Base-by-base conservation (phyloP, 148 eudicot genomes). In the Diospyros kaki region DNA sequence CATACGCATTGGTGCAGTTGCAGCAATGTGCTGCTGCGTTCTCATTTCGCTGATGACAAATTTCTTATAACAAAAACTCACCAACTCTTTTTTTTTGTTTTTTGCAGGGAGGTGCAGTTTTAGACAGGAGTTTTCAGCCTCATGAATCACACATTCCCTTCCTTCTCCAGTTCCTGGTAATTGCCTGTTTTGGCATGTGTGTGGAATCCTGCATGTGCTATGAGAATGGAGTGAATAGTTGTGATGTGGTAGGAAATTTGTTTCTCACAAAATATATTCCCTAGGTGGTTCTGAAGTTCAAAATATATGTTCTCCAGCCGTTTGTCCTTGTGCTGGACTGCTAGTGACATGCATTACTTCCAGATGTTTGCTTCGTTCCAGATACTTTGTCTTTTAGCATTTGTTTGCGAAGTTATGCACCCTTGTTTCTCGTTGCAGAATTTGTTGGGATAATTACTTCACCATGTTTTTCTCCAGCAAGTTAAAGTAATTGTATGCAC, bases 61-160 rank as follows among this genome's bases (percentile, higher is more conserved):
- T 50, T 4, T 73, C 5, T 62, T 68, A 64, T 69, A 44, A 58
- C 58, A 4, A 28, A 11, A 61, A 53, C 54, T 52, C 42, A 10
- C 50, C 53, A 52, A 70, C 42, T 42, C 72, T 62, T 71, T 59
- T 70, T 84, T 68, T 81, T 42, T 69, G 58, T 71, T 59, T 70
- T 84, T 68, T 81, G 83, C 87, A 96, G 98, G 89, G 80, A 73
- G 92, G 98, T 78, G 88, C 89, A 66, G 80, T 96, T 71, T 81
- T 91, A 60, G 93, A 88, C 78, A 88, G 84, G 79, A 77, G 85
- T 75, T 78, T 93, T 77, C 98, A 96, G 82, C 99, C 99, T 42
- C 86, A 93, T 82, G 99, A 96, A 85, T 93, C 99, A 65, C 99
- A 96, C 73, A 87, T 96, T 73, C 97, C 99, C 38, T 95, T 90